These are phyloP conservation scores for Casuarina glauca DNA, from an alignment of 306 rosid genomes.

Conservation along the genomic window DNA sequence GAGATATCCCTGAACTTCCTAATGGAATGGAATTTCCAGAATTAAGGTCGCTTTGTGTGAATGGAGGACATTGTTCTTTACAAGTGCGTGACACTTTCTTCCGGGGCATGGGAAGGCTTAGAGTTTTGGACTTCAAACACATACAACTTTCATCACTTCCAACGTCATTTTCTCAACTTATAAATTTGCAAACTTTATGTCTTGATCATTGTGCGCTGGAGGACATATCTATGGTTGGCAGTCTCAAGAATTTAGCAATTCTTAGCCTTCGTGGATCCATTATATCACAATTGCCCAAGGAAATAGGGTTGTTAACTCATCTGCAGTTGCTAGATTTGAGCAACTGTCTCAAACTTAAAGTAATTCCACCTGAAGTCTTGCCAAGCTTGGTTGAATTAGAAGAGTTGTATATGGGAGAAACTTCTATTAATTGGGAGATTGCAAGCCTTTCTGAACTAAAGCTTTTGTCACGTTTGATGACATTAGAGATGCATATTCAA, in stretches of 20 bases:
- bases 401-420: neutral
- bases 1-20: neutral
- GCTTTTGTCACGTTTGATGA: neutral
- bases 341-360: neutral
- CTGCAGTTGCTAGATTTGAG: slow-evolving; percentile 15
- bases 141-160: neutral
- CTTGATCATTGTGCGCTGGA: neutral
- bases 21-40: neutral
- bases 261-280: neutral
- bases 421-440: slow-evolving; percentile 16
- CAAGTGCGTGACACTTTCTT: neutral
- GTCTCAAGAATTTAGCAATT: slow-evolving; percentile 5
- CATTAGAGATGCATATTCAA: slow-evolving; percentile 1
- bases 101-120: neutral
- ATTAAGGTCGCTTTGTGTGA: rapidly evolving
- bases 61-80: rapidly evolving
- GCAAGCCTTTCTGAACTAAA: slow-evolving; percentile 19
- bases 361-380: slow-evolving; percentile 12
- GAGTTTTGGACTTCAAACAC: neutral
- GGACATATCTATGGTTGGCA: neutral
- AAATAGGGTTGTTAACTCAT: neutral
- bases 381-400: slow-evolving; percentile 14
- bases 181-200: neutral
- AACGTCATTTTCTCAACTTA: neutral
- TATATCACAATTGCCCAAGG: neutral